Evolutionary conservation across 805 yeast genomes (phyloP), one percentile per base, ranked within the genome.

Genomic region (Pichia occidentalis): DNA sequence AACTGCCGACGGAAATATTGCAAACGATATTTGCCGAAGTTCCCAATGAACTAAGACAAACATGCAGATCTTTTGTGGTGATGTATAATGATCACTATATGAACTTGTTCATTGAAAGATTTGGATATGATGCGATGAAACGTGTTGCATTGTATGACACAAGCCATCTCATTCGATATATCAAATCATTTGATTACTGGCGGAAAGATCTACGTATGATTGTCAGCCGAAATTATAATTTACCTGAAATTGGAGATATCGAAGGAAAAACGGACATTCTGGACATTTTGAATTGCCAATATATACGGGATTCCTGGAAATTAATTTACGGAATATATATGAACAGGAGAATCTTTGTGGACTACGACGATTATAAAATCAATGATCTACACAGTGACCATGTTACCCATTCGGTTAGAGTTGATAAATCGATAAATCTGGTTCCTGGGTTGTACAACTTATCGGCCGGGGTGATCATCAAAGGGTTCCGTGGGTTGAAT

Each of bases 401-500:
- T 17, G 21, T 17, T 10, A 22, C 18, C 8, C 14, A 22, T 23
- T 32, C 33, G n/a, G n/a, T 4, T 7, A 16, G 10, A 5, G 11
- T 20, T n/a, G 17, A 10, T 23, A 39, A 18, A 12, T 52, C 71
- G 21, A 59, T 72, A 13, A 69, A 72, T 14, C 50, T 74, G 16
- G 55, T 73, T 1, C 70, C 73, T 1, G 80, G 75, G 4, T 50
- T 52, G 11, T 74, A 74, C 50, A 73, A 73, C 44, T 51, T 73
- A 21, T 66, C 73, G 30, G 65, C 73, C 35, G 80, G 76, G 0
- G 50, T 74, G 19, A 70, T 73, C 6, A 58, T 74, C n/a, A 70
- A 71, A 36, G 68, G 70, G 42, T 74, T 73, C 1, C 59, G 64
- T 36, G 83, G 83, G 0, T 53, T 77, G 20, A 81, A 80, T 2